Percentiles rank a stretch among this genome's conserved stretches.
Conservation (phyloP, 108 stramenopile species). For the Mediolabrus comicus region DNA sequence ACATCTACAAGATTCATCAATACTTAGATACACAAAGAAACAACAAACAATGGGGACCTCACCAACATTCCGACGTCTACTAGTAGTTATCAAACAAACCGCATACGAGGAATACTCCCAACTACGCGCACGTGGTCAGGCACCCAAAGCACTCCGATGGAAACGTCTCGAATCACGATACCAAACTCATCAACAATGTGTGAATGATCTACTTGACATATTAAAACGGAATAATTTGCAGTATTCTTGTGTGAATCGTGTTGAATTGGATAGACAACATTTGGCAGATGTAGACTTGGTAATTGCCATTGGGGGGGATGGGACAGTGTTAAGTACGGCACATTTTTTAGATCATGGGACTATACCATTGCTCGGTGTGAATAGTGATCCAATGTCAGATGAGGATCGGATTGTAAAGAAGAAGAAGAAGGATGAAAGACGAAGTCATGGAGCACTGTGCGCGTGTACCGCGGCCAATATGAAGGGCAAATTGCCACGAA, state of each 20-base stretch:
- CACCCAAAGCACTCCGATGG: slow-evolving; percentile 91
- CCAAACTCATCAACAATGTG: slow-evolving; percentile 81
- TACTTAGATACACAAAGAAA: too few species aligned
- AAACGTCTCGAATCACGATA: slow-evolving; percentile 74
- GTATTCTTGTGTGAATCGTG: slow-evolving; percentile 90
- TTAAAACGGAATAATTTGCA: slow-evolving; percentile 53
- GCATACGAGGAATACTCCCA: slow-evolving; percentile 85
- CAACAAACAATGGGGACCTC: too few species aligned
- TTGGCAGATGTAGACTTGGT: slow-evolving; percentile 89
- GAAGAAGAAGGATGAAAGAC: slow-evolving; percentile 77
- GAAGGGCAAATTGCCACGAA: slow-evolving; percentile 56
- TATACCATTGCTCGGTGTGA: slow-evolving; percentile 80
- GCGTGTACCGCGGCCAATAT: slow-evolving; percentile 70
- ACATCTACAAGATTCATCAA: too few species aligned
- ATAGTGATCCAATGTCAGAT: slow-evolving; percentile 76
- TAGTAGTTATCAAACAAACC: slow-evolving; percentile 93
- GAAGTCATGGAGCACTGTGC: slow-evolving; percentile 90
- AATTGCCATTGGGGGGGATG: slow-evolving; percentile 95
- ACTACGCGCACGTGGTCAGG: slow-evolving; percentile 83
- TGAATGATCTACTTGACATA: slow-evolving; percentile 29
- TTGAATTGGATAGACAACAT: slow-evolving; percentile 94
- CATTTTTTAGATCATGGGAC: slow-evolving; percentile 89
- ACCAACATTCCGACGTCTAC: slow-evolving; percentile 51
- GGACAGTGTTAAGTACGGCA: slow-evolving; percentile 87
- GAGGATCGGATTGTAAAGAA: slow-evolving; percentile 45